Conservation (phyloP, 2,329 filamentous ascomycete genomes). For the Epichloe baconii region DNA sequence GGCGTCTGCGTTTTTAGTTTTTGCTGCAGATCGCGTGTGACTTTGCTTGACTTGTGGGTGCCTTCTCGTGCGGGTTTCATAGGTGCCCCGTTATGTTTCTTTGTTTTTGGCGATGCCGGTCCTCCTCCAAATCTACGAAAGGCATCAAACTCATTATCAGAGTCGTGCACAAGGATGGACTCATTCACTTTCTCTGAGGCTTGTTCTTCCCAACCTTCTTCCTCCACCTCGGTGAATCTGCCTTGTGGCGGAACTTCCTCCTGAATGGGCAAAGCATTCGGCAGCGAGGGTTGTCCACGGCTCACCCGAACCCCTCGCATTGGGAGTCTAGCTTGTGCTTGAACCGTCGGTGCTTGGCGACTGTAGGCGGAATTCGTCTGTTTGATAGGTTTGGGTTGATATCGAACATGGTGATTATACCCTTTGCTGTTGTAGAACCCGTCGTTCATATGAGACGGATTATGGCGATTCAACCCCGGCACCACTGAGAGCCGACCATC, state of each 20-base stretch:
- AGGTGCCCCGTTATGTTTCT: conserved; percentile 9
- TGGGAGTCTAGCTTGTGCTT: conserved; percentile 22
- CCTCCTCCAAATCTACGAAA: conserved; percentile 12
- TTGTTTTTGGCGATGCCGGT: conserved; percentile 12
- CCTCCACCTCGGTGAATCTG: conserved; percentile 8
- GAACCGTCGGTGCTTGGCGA: conserved; percentile 9
- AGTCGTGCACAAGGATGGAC: conserved; percentile 8
- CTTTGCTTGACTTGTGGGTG: conserved; percentile 11
- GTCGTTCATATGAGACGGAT: conserved; percentile 18
- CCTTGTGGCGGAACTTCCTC: background rate
- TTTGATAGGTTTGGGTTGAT: conserved; percentile 8
- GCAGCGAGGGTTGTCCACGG: conserved; percentile 1
- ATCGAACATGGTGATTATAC: conserved; percentile 10
- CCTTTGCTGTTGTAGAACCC: conserved; percentile 17
- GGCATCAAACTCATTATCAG: conserved; percentile 14
- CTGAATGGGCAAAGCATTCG: background rate
- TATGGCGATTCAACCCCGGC: conserved; percentile 12
- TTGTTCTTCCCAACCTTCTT: conserved; percentile 11
- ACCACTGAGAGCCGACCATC: conserved; percentile 19
- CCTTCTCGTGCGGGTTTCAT: conserved; percentile 12
- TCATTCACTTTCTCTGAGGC: conserved; percentile 9
- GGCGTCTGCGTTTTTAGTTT: conserved; percentile 29
- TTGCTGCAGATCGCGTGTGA: conserved; percentile 7
- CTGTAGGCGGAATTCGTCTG: conserved; percentile 9
- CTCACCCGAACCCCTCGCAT: conserved; percentile 18